Conservation (phyloP, 225 moss, liverwort and hornwort genomes). For the Asterella californica region DNA sequence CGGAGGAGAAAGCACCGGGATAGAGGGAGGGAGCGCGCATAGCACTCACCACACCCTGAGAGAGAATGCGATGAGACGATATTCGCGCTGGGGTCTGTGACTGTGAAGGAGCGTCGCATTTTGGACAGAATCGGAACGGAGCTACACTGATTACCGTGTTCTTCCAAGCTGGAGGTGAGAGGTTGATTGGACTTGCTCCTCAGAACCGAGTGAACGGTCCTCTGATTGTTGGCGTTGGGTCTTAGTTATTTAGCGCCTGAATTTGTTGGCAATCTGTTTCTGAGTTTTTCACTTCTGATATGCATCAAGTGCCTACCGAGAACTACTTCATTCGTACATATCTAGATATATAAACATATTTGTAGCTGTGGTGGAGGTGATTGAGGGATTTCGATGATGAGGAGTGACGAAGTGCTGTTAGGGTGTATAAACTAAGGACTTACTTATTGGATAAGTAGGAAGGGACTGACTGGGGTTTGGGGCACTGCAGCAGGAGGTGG, state of each 20-base stretch:
- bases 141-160: neutral
- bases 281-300: neutral
- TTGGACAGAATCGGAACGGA: neutral
- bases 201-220: neutral
- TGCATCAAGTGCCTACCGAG: neutral
- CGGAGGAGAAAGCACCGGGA: neutral
- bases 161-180: conserved; percentile 1
- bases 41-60: too few relatives aligned
- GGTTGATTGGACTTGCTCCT: neutral
- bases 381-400: conserved; percentile 19
- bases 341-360: neutral
- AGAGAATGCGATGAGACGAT: conserved; percentile 2
- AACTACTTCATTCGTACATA: neutral
- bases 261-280: neutral
- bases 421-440: neutral
- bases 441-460: neutral
- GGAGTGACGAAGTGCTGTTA: conserved; percentile 6
- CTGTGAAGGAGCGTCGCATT: neutral
- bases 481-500: neutral
- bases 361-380: neutral
- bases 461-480: neutral
- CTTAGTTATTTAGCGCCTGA: neutral
- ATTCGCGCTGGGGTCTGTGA: neutral
- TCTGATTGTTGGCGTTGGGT: neutral
- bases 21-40: too few relatives aligned